phyloP scores from a whole-genome alignment of 2,329 filamentous ascomycete genomes.

The Alternaria triticimaculans region DNA sequence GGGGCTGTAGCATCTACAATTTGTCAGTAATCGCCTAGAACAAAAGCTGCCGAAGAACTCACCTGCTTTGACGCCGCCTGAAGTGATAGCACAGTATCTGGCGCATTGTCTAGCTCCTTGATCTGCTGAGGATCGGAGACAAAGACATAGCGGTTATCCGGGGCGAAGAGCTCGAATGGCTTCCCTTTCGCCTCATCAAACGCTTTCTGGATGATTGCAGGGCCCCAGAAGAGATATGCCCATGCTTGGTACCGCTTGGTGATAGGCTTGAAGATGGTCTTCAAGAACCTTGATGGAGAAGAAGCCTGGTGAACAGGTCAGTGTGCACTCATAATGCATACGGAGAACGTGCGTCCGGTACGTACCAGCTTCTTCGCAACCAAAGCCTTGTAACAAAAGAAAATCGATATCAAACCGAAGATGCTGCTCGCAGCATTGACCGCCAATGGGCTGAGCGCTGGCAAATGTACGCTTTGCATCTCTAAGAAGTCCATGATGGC shows the following conservation, averaged over 20 bases:
- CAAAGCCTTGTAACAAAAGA: constrained; percentile 17
- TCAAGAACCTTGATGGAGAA: constrained; percentile 3
- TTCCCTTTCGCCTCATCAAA: constrained; percentile 15
- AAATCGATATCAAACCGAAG: constrained; percentile 17
- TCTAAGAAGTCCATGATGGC: constrained; percentile 8
- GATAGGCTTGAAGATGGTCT: constrained; percentile 6
- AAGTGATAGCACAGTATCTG: constrained; percentile 20
- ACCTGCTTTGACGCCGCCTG: constrained; percentile 26
- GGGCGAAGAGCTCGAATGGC: constrained; percentile 21
- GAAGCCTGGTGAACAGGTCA: constrained; percentile 2
- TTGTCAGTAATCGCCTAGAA: background rate
- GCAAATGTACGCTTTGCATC: constrained; percentile 5
- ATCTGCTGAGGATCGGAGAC: constrained; percentile 22
- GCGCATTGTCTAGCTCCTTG: constrained; percentile 23
- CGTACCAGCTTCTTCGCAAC: constrained; percentile 14
- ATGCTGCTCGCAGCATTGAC: constrained; percentile 18
- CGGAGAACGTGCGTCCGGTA: background rate
- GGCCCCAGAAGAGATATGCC: constrained; percentile 21
- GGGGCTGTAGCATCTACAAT: constrained; percentile 16
- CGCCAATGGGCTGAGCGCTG: constrained; percentile 5
- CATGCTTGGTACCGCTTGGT: constrained; percentile 17
- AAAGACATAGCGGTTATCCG: constrained; percentile 22
- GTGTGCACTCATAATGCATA: background rate
- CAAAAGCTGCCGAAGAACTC: background rate
- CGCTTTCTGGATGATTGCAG: constrained; percentile 19